These are phyloP conservation scores for Petunia hybrid DNA, from an alignment of 305 asterid species.

Conservation along the genomic window DNA sequence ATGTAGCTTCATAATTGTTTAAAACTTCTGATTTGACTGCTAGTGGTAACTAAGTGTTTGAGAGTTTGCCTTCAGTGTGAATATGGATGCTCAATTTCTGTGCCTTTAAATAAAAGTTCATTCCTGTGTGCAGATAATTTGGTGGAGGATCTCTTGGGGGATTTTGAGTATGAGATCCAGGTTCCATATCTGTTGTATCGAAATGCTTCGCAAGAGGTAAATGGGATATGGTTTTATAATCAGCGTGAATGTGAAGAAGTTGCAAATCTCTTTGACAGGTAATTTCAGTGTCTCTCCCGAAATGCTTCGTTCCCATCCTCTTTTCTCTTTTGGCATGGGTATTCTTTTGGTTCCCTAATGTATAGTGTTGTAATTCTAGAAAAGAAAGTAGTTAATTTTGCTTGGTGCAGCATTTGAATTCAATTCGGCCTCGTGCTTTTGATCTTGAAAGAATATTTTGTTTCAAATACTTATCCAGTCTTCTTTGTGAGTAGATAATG, in stretches of 20 bases:
- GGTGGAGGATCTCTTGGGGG: constrained; percentile 86
- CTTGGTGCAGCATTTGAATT: constrained; percentile 17
- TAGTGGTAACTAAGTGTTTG: constrained; percentile 20
- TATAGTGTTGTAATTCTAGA: constrained; percentile 15
- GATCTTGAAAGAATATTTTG: not conserved
- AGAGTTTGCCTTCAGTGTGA: not conserved
- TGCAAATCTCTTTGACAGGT: constrained; percentile 83
- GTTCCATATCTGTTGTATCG: constrained; percentile 79
- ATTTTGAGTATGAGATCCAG: constrained; percentile 85
- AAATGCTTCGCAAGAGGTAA: constrained; percentile 82
- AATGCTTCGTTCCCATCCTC: not conserved
- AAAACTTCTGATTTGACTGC: constrained; percentile 20
- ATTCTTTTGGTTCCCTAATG: not conserved
- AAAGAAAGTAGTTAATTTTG: constrained; percentile 11
- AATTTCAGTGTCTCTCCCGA: constrained; percentile 31
- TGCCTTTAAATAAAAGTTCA: constrained; percentile 26
- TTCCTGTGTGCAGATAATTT: constrained; percentile 70
- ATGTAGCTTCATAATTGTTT: not conserved
- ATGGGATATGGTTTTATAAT: constrained; percentile 90
- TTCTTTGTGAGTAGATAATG: not conserved
- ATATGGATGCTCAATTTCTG: not conserved
- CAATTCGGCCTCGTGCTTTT: not conserved
- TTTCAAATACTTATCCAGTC: not conserved
- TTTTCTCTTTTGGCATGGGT: constrained; percentile 12
- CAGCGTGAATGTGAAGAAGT: constrained; percentile 80